Conservation (phyloP, 2,329 filamentous ascomycete genomes). For the Hymenotorrendiella dingleyae region DNA sequence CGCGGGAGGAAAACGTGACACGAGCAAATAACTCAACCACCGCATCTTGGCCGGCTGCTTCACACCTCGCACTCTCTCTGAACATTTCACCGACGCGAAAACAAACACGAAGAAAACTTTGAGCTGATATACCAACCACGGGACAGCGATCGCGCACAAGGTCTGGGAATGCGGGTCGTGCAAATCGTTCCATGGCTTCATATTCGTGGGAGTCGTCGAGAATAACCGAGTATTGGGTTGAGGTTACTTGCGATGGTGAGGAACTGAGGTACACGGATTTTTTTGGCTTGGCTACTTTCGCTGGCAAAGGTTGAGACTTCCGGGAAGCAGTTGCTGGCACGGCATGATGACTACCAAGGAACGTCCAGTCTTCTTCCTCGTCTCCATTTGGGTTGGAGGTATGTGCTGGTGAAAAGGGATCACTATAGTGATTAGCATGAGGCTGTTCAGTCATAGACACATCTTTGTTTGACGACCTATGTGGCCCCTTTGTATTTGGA, state of each 20-base stretch:
- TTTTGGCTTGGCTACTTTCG: too few relatives aligned
- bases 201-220: constrained; percentile 27
- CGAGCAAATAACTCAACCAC: constrained; percentile 62
- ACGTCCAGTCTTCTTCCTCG: constrained; percentile 24
- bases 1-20: constrained; percentile 51
- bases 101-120: constrained; percentile 48
- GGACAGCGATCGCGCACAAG: constrained; percentile 45
- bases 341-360: too few relatives aligned
- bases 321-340: too few relatives aligned
- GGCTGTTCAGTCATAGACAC: background rate
- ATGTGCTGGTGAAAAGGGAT: constrained; percentile 1
- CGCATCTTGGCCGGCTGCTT: constrained; percentile 41
- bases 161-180: constrained; percentile 45
- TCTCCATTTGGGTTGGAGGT: background rate
- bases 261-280: too few relatives aligned
- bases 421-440: constrained; percentile 14
- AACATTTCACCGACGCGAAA: constrained; percentile 59
- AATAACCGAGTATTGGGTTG: background rate
- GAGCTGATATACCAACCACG: constrained; percentile 45
- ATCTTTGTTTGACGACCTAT: constrained; percentile 1
- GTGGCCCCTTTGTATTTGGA: constrained; percentile 7
- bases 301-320: too few relatives aligned
- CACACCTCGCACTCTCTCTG: constrained; percentile 38
- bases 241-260: background rate
- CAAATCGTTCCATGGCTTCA: constrained; percentile 37